phyloP scores from a whole-genome alignment of 106 monocot genomes.

The Iris macrosiphon region DNA sequence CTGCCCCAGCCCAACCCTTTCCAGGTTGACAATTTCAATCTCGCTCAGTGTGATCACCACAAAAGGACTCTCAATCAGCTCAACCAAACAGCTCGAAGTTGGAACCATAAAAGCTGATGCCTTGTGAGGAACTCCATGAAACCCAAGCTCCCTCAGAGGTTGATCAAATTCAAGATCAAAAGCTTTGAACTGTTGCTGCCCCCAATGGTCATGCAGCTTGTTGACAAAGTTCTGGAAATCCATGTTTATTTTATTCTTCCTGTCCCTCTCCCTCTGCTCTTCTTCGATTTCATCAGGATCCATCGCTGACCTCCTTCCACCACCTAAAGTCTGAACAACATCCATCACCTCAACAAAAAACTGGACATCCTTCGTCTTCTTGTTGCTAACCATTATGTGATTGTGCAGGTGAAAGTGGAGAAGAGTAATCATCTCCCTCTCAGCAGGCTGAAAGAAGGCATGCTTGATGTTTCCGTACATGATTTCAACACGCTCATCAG shows the following conservation, averaged over 20 bases:
- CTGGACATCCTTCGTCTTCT: conserved; percentile 92
- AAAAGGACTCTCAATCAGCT: conserved; percentile 87
- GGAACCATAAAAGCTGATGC: conserved; percentile 76
- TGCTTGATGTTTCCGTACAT: conserved; percentile 94
- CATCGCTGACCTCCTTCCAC: conserved; percentile 66
- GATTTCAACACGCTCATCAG: conserved; percentile 80
- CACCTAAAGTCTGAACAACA: conserved; percentile 89
- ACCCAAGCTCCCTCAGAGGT: conserved; percentile 71
- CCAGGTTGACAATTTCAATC: conserved; percentile 96
- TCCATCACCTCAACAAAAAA: conserved; percentile 99
- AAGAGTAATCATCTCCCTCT: conserved; percentile 95
- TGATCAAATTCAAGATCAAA: conserved; percentile 77
- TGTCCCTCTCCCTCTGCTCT: conserved; percentile 75
- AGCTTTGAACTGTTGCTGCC: conserved; percentile 56
- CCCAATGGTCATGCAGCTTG: conserved; percentile 62
- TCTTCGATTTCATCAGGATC: conserved; percentile 82
- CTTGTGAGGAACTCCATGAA: conserved; percentile 80
- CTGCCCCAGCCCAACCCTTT: conserved; percentile 88
- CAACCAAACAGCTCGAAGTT: conserved; percentile 74
- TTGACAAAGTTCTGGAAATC: conserved; percentile 77
- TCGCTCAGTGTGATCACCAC: conserved; percentile 79
- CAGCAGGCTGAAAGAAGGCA: conserved; percentile 98
- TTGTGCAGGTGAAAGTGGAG: conserved; percentile 90
- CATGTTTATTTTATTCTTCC: conserved; percentile 91
- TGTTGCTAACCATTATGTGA: conserved; percentile 97